Percentiles rank a stretch among this genome's conserved stretches.
Evolutionary conservation across 768 basidiomycete species (phyloP).

Genomic region (Lentinula boryana): DNA sequence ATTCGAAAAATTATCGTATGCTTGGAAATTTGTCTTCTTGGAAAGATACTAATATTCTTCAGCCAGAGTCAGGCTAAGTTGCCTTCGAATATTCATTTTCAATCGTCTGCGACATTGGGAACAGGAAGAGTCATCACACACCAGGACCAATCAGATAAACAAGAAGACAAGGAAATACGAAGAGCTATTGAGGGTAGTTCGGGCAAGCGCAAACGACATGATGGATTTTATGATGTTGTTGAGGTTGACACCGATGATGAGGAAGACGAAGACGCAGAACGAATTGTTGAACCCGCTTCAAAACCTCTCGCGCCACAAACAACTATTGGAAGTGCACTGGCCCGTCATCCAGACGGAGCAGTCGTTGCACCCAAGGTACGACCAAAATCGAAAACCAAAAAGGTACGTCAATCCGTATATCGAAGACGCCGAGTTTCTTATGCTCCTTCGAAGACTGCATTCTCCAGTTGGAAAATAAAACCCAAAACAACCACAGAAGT

Average conservation of each 20-base stretch:
- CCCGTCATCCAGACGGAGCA: constrained; percentile 60
- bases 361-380: constrained; percentile 44
- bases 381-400: constrained; percentile 33
- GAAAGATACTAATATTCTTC: constrained; percentile 20
- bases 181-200: constrained; percentile 42
- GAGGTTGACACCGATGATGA: constrained; percentile 25
- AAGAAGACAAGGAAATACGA: constrained; percentile 55
- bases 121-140: constrained; percentile 62
- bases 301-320: background rate
- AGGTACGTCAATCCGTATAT: constrained; percentile 28
- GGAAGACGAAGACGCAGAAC: constrained; percentile 18
- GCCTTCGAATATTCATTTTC: constrained; percentile 49
- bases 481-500: constrained; percentile 16
- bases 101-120: constrained; percentile 81
- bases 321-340: constrained; percentile 59
- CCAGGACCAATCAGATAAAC: constrained; percentile 49
- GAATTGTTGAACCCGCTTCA: background rate
- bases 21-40: constrained; percentile 11
- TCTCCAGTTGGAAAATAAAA: constrained; percentile 45
- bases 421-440: background rate
- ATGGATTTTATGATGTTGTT: constrained; percentile 31
- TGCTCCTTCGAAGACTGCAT: constrained; percentile 22
- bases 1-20: constrained; percentile 79
- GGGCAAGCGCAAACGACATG: constrained; percentile 44
- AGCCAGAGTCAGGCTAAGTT: constrained; percentile 76